These are phyloP conservation scores for Aureobasidium namibiae DNA, from an alignment of 2,329 filamentous ascomycete genomes.

Conservation along the genomic window DNA sequence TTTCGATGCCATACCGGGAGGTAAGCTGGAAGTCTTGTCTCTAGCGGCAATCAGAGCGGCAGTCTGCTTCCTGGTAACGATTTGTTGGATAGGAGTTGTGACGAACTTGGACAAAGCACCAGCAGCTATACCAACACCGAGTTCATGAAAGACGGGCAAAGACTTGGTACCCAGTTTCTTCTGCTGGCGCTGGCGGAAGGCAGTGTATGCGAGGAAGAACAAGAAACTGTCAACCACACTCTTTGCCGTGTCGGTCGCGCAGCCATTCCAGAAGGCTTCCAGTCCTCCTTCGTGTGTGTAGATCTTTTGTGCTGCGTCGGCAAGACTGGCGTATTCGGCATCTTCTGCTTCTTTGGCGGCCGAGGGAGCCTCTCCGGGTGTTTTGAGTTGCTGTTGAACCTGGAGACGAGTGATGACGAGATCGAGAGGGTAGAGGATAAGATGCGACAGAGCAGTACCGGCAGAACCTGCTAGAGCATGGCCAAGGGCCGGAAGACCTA, in stretches of 20 bases:
- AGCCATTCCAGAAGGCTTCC: conserved; percentile 54
- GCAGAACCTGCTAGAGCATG: conserved; percentile 74
- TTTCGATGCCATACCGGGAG: conserved; percentile 20
- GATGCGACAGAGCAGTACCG: conserved; percentile 70
- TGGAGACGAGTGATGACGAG: conserved; percentile 76
- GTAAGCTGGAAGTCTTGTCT: conserved; percentile 25
- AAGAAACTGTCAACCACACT: conserved; percentile 63
- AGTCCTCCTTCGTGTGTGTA: conserved; percentile 62
- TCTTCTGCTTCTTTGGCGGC: conserved; percentile 27
- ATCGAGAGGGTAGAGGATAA: conserved; percentile 72
- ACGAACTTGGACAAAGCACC: conserved; percentile 67
- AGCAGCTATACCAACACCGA: conserved; percentile 64
- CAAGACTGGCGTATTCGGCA: conserved; percentile 53
- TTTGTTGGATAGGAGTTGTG: conserved; percentile 73
- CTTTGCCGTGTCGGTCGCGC: conserved; percentile 36
- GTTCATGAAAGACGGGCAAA: conserved; percentile 61
- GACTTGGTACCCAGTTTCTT: conserved; percentile 28
- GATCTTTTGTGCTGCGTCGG: conserved; percentile 64
- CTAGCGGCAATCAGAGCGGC: conserved; percentile 43
- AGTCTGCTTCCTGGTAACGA: conserved; percentile 76
- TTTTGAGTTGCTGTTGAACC: conserved; percentile 57
- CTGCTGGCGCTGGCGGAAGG: conserved; percentile 39
- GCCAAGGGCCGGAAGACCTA: conserved; percentile 62
- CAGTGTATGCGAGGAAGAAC: conserved; percentile 76
- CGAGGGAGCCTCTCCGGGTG: conserved; percentile 25